Evolutionary conservation across 108 stramenopile genomes (phyloP).

Genomic region (Skeletonema menzelii): DNA sequence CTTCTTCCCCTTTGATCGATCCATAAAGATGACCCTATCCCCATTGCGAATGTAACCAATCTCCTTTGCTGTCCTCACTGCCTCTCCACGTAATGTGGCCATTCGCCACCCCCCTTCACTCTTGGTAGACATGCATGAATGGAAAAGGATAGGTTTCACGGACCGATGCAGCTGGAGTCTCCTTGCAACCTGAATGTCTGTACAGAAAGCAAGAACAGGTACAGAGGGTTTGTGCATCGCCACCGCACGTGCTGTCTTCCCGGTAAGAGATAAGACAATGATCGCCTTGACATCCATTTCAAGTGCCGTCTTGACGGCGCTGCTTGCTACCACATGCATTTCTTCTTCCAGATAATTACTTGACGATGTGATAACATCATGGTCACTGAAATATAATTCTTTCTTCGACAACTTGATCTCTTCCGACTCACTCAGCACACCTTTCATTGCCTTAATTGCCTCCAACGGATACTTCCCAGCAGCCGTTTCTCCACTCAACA

Average conservation of each 20-base stretch:
- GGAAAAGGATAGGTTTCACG: conserved; percentile 59
- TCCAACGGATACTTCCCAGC: conserved; percentile 75
- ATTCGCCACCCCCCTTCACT: conserved; percentile 46
- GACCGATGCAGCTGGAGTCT: conserved; percentile 61
- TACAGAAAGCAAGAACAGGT: conserved; percentile 72
- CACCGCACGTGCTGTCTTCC: conserved; percentile 90
- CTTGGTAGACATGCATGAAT: conserved; percentile 45
- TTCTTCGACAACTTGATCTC: conserved; percentile 38
- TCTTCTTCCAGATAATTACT: conserved; percentile 52
- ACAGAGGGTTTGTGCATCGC: conserved; percentile 95
- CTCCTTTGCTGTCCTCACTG: conserved; percentile 68
- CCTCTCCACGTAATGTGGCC: conserved; percentile 65
- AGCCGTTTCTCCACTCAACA: conserved; percentile 83
- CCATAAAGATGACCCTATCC: conserved; percentile 68
- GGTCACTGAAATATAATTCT: conserved; percentile 33
- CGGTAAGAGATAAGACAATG: conserved; percentile 88
- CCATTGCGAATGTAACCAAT: conserved; percentile 63
- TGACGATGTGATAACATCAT: conserved; percentile 27
- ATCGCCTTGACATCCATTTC: conserved; percentile 67
- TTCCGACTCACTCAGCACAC: conserved; percentile 64
- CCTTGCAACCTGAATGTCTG: conserved; percentile 63
- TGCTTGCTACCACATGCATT: conserved; percentile 60
- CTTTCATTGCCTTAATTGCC: conserved; percentile 58
- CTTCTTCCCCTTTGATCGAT: conserved; percentile 55
- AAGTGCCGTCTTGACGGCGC: conserved; percentile 54